A percentile compares a stretch with the other conserved stretches of the same genome.
phyloP scores from a whole-genome alignment of 1,284 basidiomycete genomes.

The Porogramme epimiltina region DNA sequence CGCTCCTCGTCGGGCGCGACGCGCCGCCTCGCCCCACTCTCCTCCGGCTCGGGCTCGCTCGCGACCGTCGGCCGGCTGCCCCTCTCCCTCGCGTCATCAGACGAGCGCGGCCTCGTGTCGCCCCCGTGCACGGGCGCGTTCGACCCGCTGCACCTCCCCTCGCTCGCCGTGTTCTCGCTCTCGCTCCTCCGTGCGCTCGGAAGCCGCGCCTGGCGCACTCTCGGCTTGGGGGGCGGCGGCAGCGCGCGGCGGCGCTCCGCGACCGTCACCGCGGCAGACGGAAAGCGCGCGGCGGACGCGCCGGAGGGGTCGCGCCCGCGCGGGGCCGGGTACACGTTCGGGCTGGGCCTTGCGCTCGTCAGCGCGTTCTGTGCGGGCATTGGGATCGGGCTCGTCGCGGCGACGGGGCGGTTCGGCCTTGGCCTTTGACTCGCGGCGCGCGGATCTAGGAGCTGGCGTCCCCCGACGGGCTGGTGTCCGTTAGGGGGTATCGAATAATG shows the following conservation, averaged over 20 bases:
- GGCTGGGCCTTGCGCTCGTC: slow-evolving; percentile 31
- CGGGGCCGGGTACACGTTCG: slow-evolving; percentile 23
- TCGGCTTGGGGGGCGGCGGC: slow-evolving; percentile 2
- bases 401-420: too few species aligned
- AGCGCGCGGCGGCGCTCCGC: not conserved
- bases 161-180: slow-evolving; percentile 46
- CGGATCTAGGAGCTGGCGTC: too few species aligned
- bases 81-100: not conserved
- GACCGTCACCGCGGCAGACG: not conserved
- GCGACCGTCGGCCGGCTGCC: not conserved
- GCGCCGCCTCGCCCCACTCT: slow-evolving; percentile 4
- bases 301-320: slow-evolving; percentile 1
- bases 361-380: slow-evolving; percentile 39
- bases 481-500: not conserved
- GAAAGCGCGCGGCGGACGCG: not conserved
- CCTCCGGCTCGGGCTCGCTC: not conserved
- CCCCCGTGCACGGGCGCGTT: slow-evolving; percentile 29
- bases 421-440: slow-evolving; percentile 6
- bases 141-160: slow-evolving; percentile 52
- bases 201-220: slow-evolving; percentile 20
- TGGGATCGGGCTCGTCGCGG: slow-evolving; percentile 31
- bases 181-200: slow-evolving; percentile 43
- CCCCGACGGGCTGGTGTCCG: not conserved
- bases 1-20: slow-evolving; percentile 13
- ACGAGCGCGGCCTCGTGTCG: slow-evolving; percentile 10